phyloP scores from a whole-genome alignment of 2,329 filamentous ascomycete genomes.

The Cladosporium velox region DNA sequence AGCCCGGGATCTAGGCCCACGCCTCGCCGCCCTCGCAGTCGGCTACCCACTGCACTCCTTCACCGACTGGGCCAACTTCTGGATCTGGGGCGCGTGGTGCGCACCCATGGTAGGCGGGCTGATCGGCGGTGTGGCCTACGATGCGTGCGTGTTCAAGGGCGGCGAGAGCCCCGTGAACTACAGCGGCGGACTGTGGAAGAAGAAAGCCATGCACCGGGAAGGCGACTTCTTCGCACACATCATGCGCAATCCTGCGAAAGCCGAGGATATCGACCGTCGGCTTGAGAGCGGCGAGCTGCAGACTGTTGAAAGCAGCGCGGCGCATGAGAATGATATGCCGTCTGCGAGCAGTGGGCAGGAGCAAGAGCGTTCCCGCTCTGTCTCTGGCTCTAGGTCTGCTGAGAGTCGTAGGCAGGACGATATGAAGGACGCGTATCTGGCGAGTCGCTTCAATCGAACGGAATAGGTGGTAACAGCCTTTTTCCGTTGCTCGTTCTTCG shows the following conservation, averaged over 20 bases:
- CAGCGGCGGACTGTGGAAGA: constrained; percentile 35
- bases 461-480: constrained; percentile 8
- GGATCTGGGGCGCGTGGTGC: constrained; percentile 50
- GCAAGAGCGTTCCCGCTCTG: background rate
- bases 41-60: constrained; percentile 46
- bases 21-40: constrained; percentile 48
- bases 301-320: background rate
- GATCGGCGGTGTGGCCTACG: constrained; percentile 51
- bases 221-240: constrained; percentile 22
- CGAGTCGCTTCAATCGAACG: constrained; percentile 1
- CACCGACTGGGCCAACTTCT: constrained; percentile 42
- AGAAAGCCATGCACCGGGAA: constrained; percentile 27
- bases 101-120: constrained; percentile 47
- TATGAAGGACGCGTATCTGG: background rate
- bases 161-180: constrained; percentile 57
- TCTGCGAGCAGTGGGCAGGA: background rate
- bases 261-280: background rate
- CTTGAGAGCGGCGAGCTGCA: constrained; percentile 16
- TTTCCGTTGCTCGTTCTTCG: too few species aligned
- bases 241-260: constrained; percentile 15
- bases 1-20: constrained; percentile 53
- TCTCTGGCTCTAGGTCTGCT: background rate
- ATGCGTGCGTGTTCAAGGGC: constrained; percentile 52
- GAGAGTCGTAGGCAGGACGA: background rate
- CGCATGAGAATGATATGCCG: background rate